Evolutionary conservation across 179 eudicot species (phyloP).

Genomic region (Vitellaria paradoxa): DNA sequence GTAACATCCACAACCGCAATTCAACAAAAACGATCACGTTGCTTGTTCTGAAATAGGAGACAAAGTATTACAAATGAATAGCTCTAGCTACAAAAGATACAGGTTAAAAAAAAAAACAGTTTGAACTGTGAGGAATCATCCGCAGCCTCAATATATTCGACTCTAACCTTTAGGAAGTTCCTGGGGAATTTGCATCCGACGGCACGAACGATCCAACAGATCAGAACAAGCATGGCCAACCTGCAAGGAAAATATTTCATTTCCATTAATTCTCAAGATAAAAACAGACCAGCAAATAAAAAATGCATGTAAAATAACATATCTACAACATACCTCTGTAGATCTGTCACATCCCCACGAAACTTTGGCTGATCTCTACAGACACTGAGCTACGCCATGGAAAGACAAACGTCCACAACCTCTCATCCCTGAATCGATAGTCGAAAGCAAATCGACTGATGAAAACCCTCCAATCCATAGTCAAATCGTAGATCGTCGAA

Average conservation of each 20-base stretch:
- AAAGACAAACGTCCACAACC: not conserved
- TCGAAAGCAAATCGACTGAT: too few species aligned
- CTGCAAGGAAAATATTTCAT: not conserved
- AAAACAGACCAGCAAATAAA: not conserved
- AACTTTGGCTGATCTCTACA: not conserved
- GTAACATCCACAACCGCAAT: not conserved
- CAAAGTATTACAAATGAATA: not conserved
- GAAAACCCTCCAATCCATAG: constrained; percentile 3
- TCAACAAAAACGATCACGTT: not conserved
- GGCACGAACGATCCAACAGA: not conserved
- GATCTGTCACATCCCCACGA: not conserved
- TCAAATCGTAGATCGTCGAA: constrained; percentile 26
- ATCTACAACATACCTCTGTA: not conserved
- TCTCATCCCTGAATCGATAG: not conserved
- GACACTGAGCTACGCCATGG: too few species aligned
- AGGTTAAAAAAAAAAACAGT: not conserved
- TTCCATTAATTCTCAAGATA: too few species aligned
- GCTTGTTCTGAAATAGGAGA: not conserved
- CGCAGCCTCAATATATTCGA: not conserved
- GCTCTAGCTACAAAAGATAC: too few species aligned
- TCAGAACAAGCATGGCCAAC: not conserved
- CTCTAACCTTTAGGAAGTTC: not conserved
- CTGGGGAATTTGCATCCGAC: not conserved
- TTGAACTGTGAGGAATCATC: too few species aligned
- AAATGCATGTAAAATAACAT: not conserved